Evolutionary conservation across 139 green algal species (phyloP).

Genomic region (Gonium pectorale): DNA sequence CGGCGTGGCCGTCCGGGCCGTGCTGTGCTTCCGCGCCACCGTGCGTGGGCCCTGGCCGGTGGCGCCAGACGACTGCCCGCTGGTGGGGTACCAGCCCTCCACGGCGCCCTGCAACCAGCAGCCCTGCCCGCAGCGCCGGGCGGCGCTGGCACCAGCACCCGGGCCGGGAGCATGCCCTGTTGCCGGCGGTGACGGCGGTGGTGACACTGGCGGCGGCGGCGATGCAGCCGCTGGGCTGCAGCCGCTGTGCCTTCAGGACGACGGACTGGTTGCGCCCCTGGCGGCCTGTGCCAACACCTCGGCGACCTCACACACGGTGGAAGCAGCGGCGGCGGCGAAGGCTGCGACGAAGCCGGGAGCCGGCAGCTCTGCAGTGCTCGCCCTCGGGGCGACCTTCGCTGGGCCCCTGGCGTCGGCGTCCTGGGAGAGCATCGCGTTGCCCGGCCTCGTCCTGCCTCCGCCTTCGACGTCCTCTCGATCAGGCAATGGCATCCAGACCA

Average conservation of each 20-base stretch:
- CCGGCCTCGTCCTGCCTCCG: neutral
- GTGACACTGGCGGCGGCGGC: too few species aligned
- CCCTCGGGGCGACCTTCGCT: too few species aligned
- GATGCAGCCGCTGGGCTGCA: conserved; percentile 21
- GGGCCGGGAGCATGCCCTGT: conserved; percentile 32
- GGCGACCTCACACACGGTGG: too few species aligned
- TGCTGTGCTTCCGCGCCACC: conserved; percentile 47
- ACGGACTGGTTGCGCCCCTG: neutral
- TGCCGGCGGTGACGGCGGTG: too few species aligned
- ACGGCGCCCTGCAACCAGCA: conserved; percentile 4
- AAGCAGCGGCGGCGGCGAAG: too few species aligned
- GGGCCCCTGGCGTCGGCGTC: too few species aligned
- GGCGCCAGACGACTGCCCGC: conserved; percentile 56
- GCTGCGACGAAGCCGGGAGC: too few species aligned
- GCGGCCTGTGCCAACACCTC: neutral
- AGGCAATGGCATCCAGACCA: too few species aligned
- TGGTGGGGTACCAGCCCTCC: neutral
- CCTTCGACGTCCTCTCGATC: too few species aligned
- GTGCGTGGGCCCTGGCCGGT: conserved; percentile 20
- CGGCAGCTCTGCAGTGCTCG: too few species aligned
- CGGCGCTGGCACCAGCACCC: neutral
- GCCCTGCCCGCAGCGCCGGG: neutral
- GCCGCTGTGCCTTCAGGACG: neutral
- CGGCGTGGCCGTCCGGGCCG: conserved; percentile 44
- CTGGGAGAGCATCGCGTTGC: neutral